A percentile compares a stretch with the other conserved stretches of the same genome.
Conservation (phyloP, 1,139 yeast genomes). For the Debaryomycetaceae sp. region DNA sequence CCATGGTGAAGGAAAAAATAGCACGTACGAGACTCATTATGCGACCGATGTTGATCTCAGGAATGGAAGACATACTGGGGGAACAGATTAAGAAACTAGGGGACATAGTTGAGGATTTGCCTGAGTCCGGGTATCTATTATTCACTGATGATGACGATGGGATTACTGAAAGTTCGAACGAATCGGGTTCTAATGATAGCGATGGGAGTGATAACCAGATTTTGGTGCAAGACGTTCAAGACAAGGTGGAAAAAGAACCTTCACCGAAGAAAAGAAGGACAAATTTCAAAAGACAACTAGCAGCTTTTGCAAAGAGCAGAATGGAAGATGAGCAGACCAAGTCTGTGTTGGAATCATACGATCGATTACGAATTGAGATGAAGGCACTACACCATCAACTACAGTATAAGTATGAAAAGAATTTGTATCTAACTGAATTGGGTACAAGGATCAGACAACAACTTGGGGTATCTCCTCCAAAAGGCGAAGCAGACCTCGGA, state of each 20-base stretch:
- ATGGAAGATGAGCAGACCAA: neutral
- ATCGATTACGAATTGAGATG: conserved; percentile 17
- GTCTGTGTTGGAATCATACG: conserved; percentile 22
- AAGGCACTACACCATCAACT: conserved; percentile 9
- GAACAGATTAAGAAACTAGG: conserved; percentile 17
- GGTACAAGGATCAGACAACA: neutral
- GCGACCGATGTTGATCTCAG: conserved; percentile 30
- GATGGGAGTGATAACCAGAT: conserved; percentile 6
- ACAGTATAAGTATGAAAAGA: conserved; percentile 25
- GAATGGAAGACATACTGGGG: conserved; percentile 11
- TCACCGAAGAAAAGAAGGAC: neutral
- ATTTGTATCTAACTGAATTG: conserved; percentile 22
- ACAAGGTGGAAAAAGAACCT: conserved; percentile 7
- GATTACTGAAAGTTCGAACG: conserved; percentile 2
- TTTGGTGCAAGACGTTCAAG: conserved; percentile 7
- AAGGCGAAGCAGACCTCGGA: neutral
- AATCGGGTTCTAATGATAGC: conserved; percentile 1
- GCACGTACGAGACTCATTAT: conserved; percentile 18
- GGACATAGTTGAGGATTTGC: conserved; percentile 27
- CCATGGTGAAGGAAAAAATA: conserved; percentile 26
- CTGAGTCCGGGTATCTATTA: conserved; percentile 30
- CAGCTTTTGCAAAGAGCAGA: neutral
- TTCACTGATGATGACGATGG: conserved; percentile 6
- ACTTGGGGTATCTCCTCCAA: neutral
- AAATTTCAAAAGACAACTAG: neutral